Base-by-base conservation (phyloP, 140 eudicot species). In the Stevia rebaudiana region DNA sequence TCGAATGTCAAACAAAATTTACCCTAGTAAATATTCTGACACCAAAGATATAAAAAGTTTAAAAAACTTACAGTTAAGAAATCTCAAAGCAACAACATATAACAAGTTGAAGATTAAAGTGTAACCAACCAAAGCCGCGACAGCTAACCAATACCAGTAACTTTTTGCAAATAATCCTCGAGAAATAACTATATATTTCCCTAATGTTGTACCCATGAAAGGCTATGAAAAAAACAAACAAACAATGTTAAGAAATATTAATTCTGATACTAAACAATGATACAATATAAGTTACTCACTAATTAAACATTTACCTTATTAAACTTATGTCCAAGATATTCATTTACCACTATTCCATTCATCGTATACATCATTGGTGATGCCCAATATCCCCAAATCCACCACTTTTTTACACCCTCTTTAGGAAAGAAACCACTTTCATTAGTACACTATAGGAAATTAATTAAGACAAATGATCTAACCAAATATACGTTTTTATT, bases 141-240 rank as follows among this genome's bases (percentile, higher is more conserved):
- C 50, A 9, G 84, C 81, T 0, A 89, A 74, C 96, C 94, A 88
- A 41, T 82, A 88, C 96, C 96, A 88, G 53, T 78, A 74, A 50
- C 61, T 55, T 9, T 76, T 55, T 5, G 84, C 78, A 23, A 76
- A 80, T 11, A 89, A 66, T 19, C 91, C 97, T 31, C 86, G 74
- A 7, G 70, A 51, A 41, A 50, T 76, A 35, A 81, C 42, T 3
- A 74, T 59, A 6, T 24, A 12, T 12, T 67, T 83, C 36, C 96
- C 96, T 8, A 88, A 37, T n/a, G 64, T 54, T 35, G 74, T 57
- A 11, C 19, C 17, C 3, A 11, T 13, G 18, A 44, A 30, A 19
- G 74, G 67, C 74, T 65, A 42, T 15, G 35, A 13, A 57, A 39
- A 23, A 28, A 47, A 16, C 8, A 48, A 39, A 16, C 8, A 48